Conservation (phyloP, 257 asterid species). For the Prunella vulgaris region DNA sequence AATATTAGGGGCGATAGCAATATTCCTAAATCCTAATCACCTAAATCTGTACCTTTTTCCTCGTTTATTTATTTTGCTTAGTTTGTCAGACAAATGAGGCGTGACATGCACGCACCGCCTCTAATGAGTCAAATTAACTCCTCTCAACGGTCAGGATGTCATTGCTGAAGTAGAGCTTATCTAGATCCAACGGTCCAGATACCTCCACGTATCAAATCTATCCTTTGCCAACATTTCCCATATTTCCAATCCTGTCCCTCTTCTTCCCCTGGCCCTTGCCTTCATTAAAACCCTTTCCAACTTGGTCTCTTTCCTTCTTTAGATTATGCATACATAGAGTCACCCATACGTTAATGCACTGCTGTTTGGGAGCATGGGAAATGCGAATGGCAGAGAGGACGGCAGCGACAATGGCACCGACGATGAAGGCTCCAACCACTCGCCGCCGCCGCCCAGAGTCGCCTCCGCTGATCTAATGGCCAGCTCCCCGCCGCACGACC, state of each 20-base stretch:
- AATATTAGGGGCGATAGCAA: too few relatives aligned
- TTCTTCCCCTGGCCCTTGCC: slow-evolving; percentile 19
- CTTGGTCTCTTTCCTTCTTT: slow-evolving; percentile 14
- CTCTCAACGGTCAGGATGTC: slow-evolving; percentile 20
- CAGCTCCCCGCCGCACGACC: slow-evolving; percentile 61
- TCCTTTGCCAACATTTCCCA: slow-evolving; percentile 23
- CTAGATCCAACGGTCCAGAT: slow-evolving; percentile 39
- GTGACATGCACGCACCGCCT: slow-evolving; percentile 24
- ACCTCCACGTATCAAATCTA: slow-evolving; percentile 40
- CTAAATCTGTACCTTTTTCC: background rate
- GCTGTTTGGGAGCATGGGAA: slow-evolving; percentile 49
- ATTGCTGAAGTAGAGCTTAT: slow-evolving; percentile 35
- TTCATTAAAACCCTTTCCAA: slow-evolving; percentile 7
- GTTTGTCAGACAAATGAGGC: background rate
- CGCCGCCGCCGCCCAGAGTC: slow-evolving; percentile 32
- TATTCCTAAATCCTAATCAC: background rate
- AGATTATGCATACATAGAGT: background rate
- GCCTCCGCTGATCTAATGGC: slow-evolving; percentile 61
- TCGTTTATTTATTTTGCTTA: background rate
- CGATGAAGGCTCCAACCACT: slow-evolving; percentile 38
- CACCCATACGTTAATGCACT: background rate
- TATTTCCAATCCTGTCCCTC: slow-evolving; percentile 23
- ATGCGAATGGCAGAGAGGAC: slow-evolving; percentile 60
- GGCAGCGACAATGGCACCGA: slow-evolving; percentile 25
- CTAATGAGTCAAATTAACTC: slow-evolving; percentile 21